Base-by-base conservation (phyloP, 306 rosid species). In the Pyrus communis region DNA sequence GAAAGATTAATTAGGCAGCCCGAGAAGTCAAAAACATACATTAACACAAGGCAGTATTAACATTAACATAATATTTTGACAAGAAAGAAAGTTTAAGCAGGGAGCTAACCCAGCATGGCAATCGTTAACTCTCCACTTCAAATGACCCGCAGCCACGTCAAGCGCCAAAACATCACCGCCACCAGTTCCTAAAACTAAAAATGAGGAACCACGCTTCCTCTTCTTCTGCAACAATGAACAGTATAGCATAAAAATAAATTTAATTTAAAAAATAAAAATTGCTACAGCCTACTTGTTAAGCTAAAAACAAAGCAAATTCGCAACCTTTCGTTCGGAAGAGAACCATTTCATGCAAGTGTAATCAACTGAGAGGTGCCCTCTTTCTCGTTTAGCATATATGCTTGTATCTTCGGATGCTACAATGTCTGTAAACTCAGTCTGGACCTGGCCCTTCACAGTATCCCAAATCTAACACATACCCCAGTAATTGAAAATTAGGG, bases 291-390 rank as follows among this genome's bases (percentile, higher is more conserved):
- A 62, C 58, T 35, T 14, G 8, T 55, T 14, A 25, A 10, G 51
- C 25, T 45, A 38, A 40, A 15, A 25, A 21, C 30, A 62, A 61
- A 45, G 46, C 27, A 71, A 57, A 55, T 4, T 22, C 25, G 40
- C 30, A 28, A 93, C 98, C 98, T 92, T 95, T 85, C 68, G 81
- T 72, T 90, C 87, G 45, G 87, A 75, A 66, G 89, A 90, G 49
- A 89, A 77, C 97, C 97, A 95, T 77, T 87, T 91, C 93, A 95
- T 92, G 89, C 99, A 95, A 0, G 96, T 95, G 74, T 90, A 95
- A 81, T 95, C 99, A 63, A 95, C 83, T 6, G 99, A 91, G 46
- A 95, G 97, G 65, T 92, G 99, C n/a, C 97, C 99, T 67, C 85
- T 90, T 17, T 74, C 77, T 62, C 87, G 81, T 57, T 81, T 81